Base-by-base conservation (phyloP, 1,284 basidiomycete genomes). In the Wallemia ichthyophaga region DNA sequence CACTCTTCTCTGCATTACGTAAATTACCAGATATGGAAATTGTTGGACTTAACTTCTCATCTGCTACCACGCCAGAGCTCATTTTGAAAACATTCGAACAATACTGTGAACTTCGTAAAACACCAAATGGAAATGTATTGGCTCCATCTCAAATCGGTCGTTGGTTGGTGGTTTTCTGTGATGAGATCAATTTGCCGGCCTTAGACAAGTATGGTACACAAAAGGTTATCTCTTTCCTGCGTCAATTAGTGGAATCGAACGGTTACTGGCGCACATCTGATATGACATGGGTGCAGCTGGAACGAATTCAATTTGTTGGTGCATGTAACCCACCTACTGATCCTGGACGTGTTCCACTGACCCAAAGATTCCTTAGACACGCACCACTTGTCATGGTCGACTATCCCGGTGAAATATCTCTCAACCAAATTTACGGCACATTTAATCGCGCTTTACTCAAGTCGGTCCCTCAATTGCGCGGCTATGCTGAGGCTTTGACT, bases 261-360 rank as follows among this genome's bases (percentile, higher is more conserved):
- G 94, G 94, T 1, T 99, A 88, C 69, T 99, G 92, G 85, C 78
- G 95, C 25, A 80, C 89, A 1, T 79, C 77, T 15, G 94, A 98
- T 69, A 88, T 92, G 77, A 79, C 88, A 7, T 99, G 94, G 94
- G 89, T 99, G 64, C 85, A 82, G 65, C 76, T 99, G 60, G 94
- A 99, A 70, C 82, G 94, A 25, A 95, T 99, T 62, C 94, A 99
- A 70, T 96, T 99, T 67, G 95, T 99, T 48, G 94, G 94, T 28
- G 94, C 94, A 56, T 99, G 94, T 72, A 99, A 99, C 68, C 94
- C 94, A 24, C 95, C 94, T 0, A 99, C 94, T n/a, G 94, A 99
- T 73, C 91, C 94, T 53, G 94, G 94, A 59, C 87, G 94, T 71
- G 91, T 98, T n/a, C 88, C 92, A 28, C 81, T 99, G 61, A 91